Base-by-base conservation (phyloP, 164 flowering plant genomes). In the Cinnamomum micranthum region DNA sequence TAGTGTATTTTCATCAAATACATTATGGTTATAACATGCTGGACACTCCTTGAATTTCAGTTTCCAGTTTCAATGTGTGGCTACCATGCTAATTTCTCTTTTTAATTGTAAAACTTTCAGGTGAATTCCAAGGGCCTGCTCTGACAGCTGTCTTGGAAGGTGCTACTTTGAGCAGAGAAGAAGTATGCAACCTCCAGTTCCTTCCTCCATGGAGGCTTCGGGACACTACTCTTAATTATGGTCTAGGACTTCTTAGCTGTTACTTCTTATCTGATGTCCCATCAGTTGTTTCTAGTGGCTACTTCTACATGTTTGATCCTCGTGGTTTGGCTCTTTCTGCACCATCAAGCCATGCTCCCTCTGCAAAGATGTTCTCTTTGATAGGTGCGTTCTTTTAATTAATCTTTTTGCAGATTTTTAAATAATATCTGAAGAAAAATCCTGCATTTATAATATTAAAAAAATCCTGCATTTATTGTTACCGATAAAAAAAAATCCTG, bases 61-160 rank as follows among this genome's bases (percentile, higher is more conserved):
- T 58, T 71, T 71, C 51, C 50, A 17, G 33, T 65, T 14, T 1
- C 71, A 12, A 60, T 10, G 20, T 52, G 52, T 15, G 19, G 25
- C 2, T 71, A 23, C 71, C 25, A 27, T 50, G 23, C 28, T 28
- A 66, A 2, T 33, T 73, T 66, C 22, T 31, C 25, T n/a, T 71
- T 73, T 73, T 65, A 60, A n/a, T 79, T 79, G 69, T 72, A 69
- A 19, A 22, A 69, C 23, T 12, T 73, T 31, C 86, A 95, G 99
- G 92, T 81, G 97, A 92, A 72, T 95, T 89, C 85, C 99, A 95
- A 80, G 99, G 99, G 70, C 99, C 99, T 79, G 93, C 95, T 50
- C 71, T 95, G 69, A 84, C 92, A 51, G 98, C 85, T 63, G 81
- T 95, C 70, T 72, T 95, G 63, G 99, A 93, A 79, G 99, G 95